Conservation (phyloP, 495 filamentous ascomycete species). For the Aspergillus steynii region DNA sequence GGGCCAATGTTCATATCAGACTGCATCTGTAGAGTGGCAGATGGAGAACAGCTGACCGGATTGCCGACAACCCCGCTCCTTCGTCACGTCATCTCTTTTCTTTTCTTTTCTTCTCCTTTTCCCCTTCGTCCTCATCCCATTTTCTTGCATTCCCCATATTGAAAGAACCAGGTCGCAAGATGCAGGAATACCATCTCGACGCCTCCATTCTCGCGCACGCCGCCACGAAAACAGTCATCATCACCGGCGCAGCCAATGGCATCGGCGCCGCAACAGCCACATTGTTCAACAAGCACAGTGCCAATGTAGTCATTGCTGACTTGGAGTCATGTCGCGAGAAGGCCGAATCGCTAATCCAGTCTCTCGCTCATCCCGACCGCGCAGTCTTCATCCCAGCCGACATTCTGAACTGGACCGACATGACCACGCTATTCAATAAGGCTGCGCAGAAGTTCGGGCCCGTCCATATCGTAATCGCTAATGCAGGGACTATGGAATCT, state of each 20-base stretch:
- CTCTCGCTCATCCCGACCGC: constrained; percentile 15
- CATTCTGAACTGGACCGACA: constrained; percentile 28
- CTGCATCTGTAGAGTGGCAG: neutral
- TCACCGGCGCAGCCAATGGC: constrained; percentile 42
- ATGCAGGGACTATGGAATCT: constrained; percentile 62
- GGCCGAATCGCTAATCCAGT: constrained; percentile 19
- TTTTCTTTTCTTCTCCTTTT: neutral
- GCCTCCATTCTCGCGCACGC: constrained; percentile 10
- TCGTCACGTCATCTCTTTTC: neutral
- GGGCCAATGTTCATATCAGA: neutral
- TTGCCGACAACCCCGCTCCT: neutral
- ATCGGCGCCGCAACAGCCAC: constrained; percentile 38
- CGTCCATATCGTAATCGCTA: constrained; percentile 66
- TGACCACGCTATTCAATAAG: constrained; percentile 52
- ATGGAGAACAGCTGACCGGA: neutral
- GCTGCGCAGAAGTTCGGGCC: constrained; percentile 50
- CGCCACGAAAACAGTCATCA: constrained; percentile 27
- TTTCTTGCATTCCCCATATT: no score
- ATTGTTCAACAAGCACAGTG: constrained; percentile 26
- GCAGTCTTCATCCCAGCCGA: constrained; percentile 26
- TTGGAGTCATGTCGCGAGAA: constrained; percentile 12
- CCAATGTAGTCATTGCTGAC: constrained; percentile 35
- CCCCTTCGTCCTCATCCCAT: neutral
- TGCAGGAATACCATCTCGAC: constrained; percentile 16
- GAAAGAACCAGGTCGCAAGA: neutral